Base-by-base conservation (phyloP, 305 asterid genomes). In the Ilex paraguariensis region DNA sequence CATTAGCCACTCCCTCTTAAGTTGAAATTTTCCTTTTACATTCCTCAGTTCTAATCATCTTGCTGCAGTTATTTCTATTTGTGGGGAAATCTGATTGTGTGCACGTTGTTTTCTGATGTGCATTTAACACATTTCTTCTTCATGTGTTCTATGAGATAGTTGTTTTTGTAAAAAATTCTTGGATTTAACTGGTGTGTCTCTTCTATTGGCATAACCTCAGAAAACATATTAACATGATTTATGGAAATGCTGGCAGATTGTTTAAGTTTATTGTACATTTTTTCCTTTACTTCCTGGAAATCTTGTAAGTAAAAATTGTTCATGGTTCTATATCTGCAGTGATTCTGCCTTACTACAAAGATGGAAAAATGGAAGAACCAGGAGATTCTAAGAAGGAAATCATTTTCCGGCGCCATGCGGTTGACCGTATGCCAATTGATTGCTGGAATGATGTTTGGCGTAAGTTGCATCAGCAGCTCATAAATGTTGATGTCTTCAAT, bases 391-490 rank as follows among this genome's bases (percentile, higher is more conserved):
- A 69, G 67, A 75, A 82, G 65, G 86, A 92, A 13, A 75, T 93
- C 60, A 66, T 90, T 54, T 93, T 81, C 82, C 85, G 80, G 50
- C 95, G 97, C 62, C 98, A 93, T 72, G 73, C 83, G 70, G 92
- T 93, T 60, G 88, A 87, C 46, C 94, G 80, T 36, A 93, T 93
- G 98, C 98, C 98, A 48, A 77, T 90, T 51, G 97, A 90, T 73
- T 78, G 96, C 80, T 93, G 98, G 98, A 90, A 84, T 82, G 95
- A 90, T 87, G 95, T 87, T 64, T 93, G 98, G 98, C 75, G 79
- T 60, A 90, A 90, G 88, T 80, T 93, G 80, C 97, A 93, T 76
- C 96, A 90, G 62, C 98, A 93, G 80, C 84, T 93, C 66, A 92
- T 90, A 58, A 84, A 93, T 75, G 96, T 93, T 59, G 97, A 90